phyloP scores from a whole-genome alignment of 768 basidiomycete genomes.

The Hygrophoropsis aurantiaca region DNA sequence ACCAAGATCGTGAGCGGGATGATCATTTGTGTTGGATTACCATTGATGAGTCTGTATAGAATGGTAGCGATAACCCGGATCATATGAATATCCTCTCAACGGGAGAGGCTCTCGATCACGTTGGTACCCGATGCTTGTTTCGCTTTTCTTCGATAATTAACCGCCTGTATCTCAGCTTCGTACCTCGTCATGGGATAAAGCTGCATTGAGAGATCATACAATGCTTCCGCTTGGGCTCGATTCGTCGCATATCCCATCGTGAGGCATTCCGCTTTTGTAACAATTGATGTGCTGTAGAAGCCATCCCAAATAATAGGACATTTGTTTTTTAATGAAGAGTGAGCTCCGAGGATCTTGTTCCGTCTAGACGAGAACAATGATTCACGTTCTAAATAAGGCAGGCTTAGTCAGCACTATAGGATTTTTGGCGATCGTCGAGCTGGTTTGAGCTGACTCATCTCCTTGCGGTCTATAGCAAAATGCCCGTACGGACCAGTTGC shows the following conservation, averaged over 20 bases:
- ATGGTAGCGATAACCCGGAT: constrained; percentile 56
- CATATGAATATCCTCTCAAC: constrained; percentile 76
- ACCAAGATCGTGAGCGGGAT: constrained; percentile 51
- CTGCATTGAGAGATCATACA: constrained; percentile 43
- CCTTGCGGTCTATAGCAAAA: too few relatives aligned
- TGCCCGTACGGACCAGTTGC: too few relatives aligned
- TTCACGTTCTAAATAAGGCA: too few relatives aligned
- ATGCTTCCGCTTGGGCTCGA: constrained; percentile 62
- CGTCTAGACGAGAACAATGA: too few relatives aligned
- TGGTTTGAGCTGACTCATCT: too few relatives aligned
- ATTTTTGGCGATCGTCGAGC: too few relatives aligned
- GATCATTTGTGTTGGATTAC: neutral
- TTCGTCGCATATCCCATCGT: constrained; percentile 18
- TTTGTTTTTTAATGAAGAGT: too few relatives aligned
- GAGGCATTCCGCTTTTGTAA: too few relatives aligned
- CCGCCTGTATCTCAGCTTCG: constrained; percentile 42
- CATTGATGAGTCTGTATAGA: constrained; percentile 29
- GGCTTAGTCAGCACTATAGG: too few relatives aligned
- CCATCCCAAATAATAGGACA: too few relatives aligned
- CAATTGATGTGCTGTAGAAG: too few relatives aligned
- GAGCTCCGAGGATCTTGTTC: too few relatives aligned
- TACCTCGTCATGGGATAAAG: constrained; percentile 50
- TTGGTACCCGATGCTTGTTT: constrained; percentile 24
- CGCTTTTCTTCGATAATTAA: neutral
- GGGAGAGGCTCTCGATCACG: constrained; percentile 58